Evolutionary conservation across 352 stramenopile genomes (phyloP).

Genomic region (Phytophthora meadii): DNA sequence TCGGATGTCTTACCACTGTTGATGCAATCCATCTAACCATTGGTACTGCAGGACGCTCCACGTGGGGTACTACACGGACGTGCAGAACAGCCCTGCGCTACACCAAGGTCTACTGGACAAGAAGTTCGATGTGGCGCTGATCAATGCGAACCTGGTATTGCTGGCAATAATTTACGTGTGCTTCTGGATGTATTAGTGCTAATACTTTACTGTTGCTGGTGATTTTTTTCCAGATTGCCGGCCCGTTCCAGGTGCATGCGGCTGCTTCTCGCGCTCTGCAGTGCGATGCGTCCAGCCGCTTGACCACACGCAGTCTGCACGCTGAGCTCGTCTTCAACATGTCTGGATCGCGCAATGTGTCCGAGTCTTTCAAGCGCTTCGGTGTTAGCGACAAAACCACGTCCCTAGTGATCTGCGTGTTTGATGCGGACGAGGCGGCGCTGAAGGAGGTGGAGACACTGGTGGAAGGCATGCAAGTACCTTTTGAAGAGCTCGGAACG

Average conservation of each 20-base stretch:
- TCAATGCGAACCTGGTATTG: slow-evolving; percentile 75
- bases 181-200: not conserved
- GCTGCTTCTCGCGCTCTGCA: slow-evolving; percentile 74
- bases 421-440: slow-evolving; percentile 65
- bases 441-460: slow-evolving; percentile 46
- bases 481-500: slow-evolving; percentile 54
- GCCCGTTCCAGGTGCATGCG: slow-evolving; percentile 80
- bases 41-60: slow-evolving; percentile 69
- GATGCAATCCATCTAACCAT: not conserved
- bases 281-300: slow-evolving; percentile 57
- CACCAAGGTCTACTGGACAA: slow-evolving; percentile 67
- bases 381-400: slow-evolving; percentile 64
- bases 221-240: slow-evolving; percentile 54
- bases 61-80: slow-evolving; percentile 72
- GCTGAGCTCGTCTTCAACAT: slow-evolving; percentile 89
- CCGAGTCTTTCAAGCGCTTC: slow-evolving; percentile 84
- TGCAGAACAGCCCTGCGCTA: slow-evolving; percentile 72
- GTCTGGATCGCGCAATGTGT: slow-evolving; percentile 83
- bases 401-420: slow-evolving; percentile 73
- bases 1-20: not conserved
- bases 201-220: slow-evolving; percentile 6
- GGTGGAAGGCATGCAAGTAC: slow-evolving; percentile 59
- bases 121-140: slow-evolving; percentile 72
- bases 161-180: slow-evolving; percentile 4
- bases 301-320: slow-evolving; percentile 83